These are phyloP conservation scores for Metschnikowia picachoensis DNA, from an alignment of 805 yeast genomes.

Conservation along the genomic window DNA sequence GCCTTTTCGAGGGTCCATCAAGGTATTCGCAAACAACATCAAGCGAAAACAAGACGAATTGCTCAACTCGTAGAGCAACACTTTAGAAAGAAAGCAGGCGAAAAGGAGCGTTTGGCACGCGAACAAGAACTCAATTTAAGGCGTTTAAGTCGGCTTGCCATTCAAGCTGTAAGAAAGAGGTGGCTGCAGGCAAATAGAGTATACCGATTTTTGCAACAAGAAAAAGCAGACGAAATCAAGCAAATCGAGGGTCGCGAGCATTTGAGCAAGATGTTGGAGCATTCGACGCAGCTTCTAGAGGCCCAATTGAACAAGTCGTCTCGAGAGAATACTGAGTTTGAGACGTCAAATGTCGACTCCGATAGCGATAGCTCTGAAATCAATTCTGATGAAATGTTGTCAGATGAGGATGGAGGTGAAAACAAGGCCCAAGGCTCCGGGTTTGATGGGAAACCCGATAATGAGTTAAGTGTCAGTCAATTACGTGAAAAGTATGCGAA, in stretches of 20 bases:
- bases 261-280: slow-evolving; percentile 80
- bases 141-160: slow-evolving; percentile 74
- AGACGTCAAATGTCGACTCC: slow-evolving; percentile 16
- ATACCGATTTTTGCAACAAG: slow-evolving; percentile 64
- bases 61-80: slow-evolving; percentile 83
- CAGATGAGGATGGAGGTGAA: slow-evolving; percentile 18
- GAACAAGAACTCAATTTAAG: slow-evolving; percentile 70
- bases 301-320: slow-evolving; percentile 59
- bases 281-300: slow-evolving; percentile 84
- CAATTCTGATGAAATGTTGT: slow-evolving; percentile 19
- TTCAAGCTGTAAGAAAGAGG: slow-evolving; percentile 79
- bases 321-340: slow-evolving; percentile 26
- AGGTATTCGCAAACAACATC: slow-evolving; percentile 60
- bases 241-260: slow-evolving; percentile 82
- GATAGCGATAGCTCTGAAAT: slow-evolving; percentile 21
- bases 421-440: slow-evolving; percentile 1
- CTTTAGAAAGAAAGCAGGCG: slow-evolving; percentile 82
- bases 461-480: slow-evolving; percentile 51
- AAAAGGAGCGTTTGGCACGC: slow-evolving; percentile 74
- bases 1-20: slow-evolving; percentile 66
- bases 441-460: slow-evolving; percentile 34
- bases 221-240: slow-evolving; percentile 75
- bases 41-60: slow-evolving; percentile 46
- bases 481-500: slow-evolving; percentile 53
- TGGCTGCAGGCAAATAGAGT: slow-evolving; percentile 91